Evolutionary conservation across 495 filamentous ascomycete genomes (phyloP).

Genomic region (Ascobolus immersus): DNA sequence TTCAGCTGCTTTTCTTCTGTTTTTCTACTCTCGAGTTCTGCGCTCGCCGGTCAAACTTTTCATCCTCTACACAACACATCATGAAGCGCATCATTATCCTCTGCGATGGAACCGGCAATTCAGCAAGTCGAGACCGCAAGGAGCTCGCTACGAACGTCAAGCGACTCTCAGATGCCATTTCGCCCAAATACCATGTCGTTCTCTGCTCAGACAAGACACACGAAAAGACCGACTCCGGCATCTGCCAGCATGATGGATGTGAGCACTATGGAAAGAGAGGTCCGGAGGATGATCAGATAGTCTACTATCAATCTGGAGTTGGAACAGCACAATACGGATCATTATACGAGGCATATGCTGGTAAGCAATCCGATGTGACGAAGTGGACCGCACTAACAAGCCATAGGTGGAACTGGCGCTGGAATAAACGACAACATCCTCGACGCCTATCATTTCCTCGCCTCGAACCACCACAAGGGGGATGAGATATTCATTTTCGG

Average conservation of each 20-base stretch:
- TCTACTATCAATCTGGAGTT: conserved; percentile 28
- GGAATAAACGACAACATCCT: conserved; percentile 27
- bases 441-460: conserved; percentile 39
- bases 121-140: conserved; percentile 18
- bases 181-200: conserved; percentile 8
- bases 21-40: too few species aligned
- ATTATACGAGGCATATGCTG: conserved; percentile 22
- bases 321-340: conserved; percentile 20
- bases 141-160: conserved; percentile 24
- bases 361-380: conserved; percentile 11
- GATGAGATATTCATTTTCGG: conserved; percentile 48
- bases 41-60: too few species aligned
- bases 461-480: conserved; percentile 37
- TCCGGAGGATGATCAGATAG: conserved; percentile 24
- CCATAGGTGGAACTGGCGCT: conserved; percentile 3
- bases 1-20: too few species aligned
- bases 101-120: conserved; percentile 22
- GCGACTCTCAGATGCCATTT: conserved; percentile 11
- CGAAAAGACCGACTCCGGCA: too few species aligned
- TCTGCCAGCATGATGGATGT: too few species aligned
- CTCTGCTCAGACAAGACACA: conserved; percentile 8
- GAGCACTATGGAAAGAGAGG: too few species aligned
- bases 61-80: too few species aligned
- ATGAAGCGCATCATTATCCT: conserved; percentile 20
- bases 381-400: not conserved